Conservation (phyloP, 148 eudicot genomes). For the Chenopodium suecicum region DNA sequence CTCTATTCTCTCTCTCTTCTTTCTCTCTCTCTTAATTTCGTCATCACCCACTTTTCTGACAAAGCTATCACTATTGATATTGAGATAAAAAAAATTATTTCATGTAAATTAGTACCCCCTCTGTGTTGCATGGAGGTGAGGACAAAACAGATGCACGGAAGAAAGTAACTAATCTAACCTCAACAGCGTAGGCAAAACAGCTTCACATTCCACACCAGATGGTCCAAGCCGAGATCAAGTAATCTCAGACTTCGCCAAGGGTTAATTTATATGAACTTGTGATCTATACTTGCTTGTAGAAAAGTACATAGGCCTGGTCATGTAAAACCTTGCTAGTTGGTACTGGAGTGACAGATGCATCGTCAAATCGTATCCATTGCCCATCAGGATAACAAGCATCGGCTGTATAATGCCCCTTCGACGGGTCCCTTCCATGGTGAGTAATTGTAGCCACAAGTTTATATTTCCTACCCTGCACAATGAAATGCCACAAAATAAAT, state of each 20-base stretch:
- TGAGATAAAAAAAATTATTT: not conserved
- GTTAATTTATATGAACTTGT: not conserved
- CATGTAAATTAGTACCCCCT: slow-evolving; percentile 5
- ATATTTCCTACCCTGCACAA: slow-evolving; percentile 68
- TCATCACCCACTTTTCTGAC: not conserved
- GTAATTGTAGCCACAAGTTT: slow-evolving; percentile 90
- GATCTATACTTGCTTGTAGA: slow-evolving; percentile 74
- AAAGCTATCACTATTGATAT: not conserved
- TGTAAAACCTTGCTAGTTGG: slow-evolving; percentile 70
- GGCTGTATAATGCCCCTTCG: slow-evolving; percentile 95
- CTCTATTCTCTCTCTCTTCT: no score
- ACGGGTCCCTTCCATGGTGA: slow-evolving; percentile 90
- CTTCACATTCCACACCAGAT: slow-evolving; percentile 3
- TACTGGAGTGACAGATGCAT: slow-evolving; percentile 66
- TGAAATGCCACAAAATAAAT: not conserved
- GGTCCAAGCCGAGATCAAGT: slow-evolving; percentile 10
- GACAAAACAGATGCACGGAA: slow-evolving; percentile 6
- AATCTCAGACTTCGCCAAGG: not conserved
- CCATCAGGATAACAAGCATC: slow-evolving; percentile 69
- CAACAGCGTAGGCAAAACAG: slow-evolving; percentile 6
- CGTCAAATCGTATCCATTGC: slow-evolving; percentile 91
- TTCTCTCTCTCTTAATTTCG: no score
- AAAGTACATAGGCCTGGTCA: slow-evolving; percentile 91
- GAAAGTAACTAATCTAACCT: slow-evolving; percentile 17
- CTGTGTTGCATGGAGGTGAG: slow-evolving; percentile 9